Base-by-base conservation (phyloP, 2,329 filamentous ascomycete species). In the Colletotrichum liriopes region DNA sequence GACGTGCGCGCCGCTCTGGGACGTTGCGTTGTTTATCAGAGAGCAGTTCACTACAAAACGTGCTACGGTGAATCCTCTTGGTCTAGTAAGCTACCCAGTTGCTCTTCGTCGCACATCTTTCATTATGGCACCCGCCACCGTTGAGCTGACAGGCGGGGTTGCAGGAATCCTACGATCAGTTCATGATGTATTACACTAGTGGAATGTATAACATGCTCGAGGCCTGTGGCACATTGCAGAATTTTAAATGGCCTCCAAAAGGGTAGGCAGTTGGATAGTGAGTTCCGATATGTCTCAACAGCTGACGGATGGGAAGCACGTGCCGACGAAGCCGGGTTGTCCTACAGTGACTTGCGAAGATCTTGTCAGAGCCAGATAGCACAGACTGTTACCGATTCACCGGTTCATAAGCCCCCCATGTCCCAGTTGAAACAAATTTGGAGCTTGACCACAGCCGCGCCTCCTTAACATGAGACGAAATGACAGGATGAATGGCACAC, bases 381-480 rank as follows among this genome's bases (percentile, higher is more conserved):
- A 39, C 39, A 45, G 39, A 45, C 11, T 43, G 55, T 29, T 20
- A 59, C 37, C 37, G 23, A 23, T 29, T 60, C 3, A 2, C 5
- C 39, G 37, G 39, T 32, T 39, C 35, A 8, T 6, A n/a, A 56
- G 16, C 20, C 11, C 35, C 55, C 49, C 51, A 29, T 63, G 51
- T 68, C 59, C 51, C 12, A 1, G 59, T 6, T 39, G 69, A 72
- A 64, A 72, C 65, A 18, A n/a, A 54, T 7, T 18, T 69, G 69
- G 59, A 59, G 69, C 69, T 69, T 64, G 54, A 55, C 35, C 20
- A 39, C 59, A 39, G 4, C 26, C 12, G 18, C 39, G 49, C 29
- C n/a, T 2, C 16, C 51, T 56, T 39, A 18, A 69, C 56, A 51
- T 55, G 65, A 72, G 69, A 72, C 59, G 65, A 69, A 60, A 4